A percentile compares a stretch with the other conserved stretches of the same genome.
phyloP scores from a whole-genome alignment of 2,329 filamentous ascomycete genomes.

The Hymenoscyphus repandus region DNA sequence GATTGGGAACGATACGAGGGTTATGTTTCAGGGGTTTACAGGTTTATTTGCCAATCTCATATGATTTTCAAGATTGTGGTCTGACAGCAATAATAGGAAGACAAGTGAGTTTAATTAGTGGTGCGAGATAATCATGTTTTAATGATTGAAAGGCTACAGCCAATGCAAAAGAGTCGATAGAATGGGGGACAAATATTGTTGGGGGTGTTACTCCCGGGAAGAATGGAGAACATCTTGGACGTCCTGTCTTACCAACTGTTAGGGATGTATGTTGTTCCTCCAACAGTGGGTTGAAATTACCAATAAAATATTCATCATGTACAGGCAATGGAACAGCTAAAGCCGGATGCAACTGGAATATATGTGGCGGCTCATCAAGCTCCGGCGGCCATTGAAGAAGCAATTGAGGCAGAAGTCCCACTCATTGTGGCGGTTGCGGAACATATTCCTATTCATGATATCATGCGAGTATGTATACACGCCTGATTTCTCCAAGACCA shows the following conservation, averaged over 20 bases:
- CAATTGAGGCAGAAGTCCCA: constrained; percentile 70
- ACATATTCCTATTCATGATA: constrained; percentile 69
- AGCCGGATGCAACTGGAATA: constrained; percentile 72
- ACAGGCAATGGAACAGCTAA: constrained; percentile 64
- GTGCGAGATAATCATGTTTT: not conserved
- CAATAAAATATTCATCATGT: constrained; percentile 1
- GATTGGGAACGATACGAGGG: constrained; percentile 60
- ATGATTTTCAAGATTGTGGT: not conserved
- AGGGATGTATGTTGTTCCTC: constrained; percentile 39
- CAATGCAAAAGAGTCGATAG: constrained; percentile 70
- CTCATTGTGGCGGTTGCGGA: constrained; percentile 73
- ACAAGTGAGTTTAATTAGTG: constrained; percentile 16
- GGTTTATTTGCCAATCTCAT: constrained; percentile 34
- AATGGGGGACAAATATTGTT: constrained; percentile 75
- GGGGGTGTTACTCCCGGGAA: constrained; percentile 71
- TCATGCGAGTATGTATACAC: constrained; percentile 50
- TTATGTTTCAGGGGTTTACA: constrained; percentile 69
- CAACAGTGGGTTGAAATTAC: not conserved
- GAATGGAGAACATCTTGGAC: constrained; percentile 64
- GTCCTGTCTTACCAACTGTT: constrained; percentile 67
- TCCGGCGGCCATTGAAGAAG: constrained; percentile 69
- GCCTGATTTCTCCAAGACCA: not conserved
- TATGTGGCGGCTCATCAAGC: constrained; percentile 75
- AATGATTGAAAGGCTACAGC: constrained; percentile 52
- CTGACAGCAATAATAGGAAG: constrained; percentile 26